A percentile compares a stretch with the other conserved stretches of the same genome.
These are phyloP conservation scores for Xylaria sp. DNA, from an alignment of 2,329 filamentous ascomycete genomes.

Conservation along the genomic window DNA sequence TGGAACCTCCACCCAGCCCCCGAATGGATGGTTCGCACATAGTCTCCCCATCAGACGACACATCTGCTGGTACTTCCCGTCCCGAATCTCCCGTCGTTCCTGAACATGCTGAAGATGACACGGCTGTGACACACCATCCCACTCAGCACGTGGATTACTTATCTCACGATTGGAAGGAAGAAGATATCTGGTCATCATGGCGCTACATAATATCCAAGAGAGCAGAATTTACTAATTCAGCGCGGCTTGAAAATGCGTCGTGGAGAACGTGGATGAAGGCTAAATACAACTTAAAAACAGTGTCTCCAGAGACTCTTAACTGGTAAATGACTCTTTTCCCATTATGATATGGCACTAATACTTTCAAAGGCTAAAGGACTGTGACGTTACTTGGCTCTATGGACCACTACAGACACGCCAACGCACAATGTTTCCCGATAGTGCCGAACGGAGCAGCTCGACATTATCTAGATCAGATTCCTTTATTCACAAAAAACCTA, in stretches of 20 bases:
- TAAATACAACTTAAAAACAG: slow-evolving; percentile 86
- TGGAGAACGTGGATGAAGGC: slow-evolving; percentile 98
- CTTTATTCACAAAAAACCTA: slow-evolving; percentile 85
- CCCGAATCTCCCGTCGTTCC: slow-evolving; percentile 67
- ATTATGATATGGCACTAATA: slow-evolving; percentile 9
- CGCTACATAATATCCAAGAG: slow-evolving; percentile 87
- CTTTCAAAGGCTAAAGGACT: slow-evolving; percentile 85
- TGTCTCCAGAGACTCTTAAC: slow-evolving; percentile 91
- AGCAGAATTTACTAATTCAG: slow-evolving; percentile 81
- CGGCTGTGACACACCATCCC: slow-evolving; percentile 76
- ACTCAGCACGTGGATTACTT: slow-evolving; percentile 95
- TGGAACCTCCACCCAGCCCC: slow-evolving; percentile 64
- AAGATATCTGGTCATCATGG: slow-evolving; percentile 98
- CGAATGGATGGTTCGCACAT: slow-evolving; percentile 62
- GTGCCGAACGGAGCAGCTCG: slow-evolving; percentile 56
- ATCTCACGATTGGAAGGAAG: slow-evolving; percentile 91
- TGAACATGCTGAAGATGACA: slow-evolving; percentile 81
- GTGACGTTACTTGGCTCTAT: slow-evolving; percentile 97
- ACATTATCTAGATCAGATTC: slow-evolving; percentile 68
- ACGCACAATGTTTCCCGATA: slow-evolving; percentile 62
- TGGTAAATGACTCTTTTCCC: slow-evolving; percentile 71
- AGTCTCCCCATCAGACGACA: slow-evolving; percentile 65
- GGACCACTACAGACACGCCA: slow-evolving; percentile 85
- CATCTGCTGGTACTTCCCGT: slow-evolving; percentile 62
- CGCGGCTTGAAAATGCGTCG: slow-evolving; percentile 90